Evolutionary conservation across 306 rosid species (phyloP).

Genomic region (Glycine tomentella): DNA sequence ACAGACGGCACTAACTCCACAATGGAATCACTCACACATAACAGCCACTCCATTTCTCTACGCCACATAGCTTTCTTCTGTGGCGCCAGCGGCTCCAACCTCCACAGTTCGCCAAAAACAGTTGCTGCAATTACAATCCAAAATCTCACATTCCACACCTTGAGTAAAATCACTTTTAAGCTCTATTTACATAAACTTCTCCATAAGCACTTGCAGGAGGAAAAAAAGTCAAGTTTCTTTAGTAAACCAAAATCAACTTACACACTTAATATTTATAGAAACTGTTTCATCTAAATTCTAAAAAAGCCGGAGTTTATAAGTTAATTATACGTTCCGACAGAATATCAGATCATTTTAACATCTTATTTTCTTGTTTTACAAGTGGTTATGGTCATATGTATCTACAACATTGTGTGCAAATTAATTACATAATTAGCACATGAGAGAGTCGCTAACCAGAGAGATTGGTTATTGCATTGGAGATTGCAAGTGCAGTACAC

Average conservation of each 20-base stretch:
- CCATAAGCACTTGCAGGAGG: not conserved
- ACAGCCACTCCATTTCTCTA: conserved; percentile 90
- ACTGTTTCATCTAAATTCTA: no score
- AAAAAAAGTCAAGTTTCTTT: no score
- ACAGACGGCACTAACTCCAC: conserved; percentile 93
- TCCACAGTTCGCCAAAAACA: conserved; percentile 93
- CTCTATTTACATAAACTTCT: not conserved
- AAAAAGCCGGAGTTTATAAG: no score
- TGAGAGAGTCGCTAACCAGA: conserved; percentile 62
- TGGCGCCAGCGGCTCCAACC: conserved; percentile 82
- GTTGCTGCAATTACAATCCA: conserved; percentile 64
- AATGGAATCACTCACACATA: conserved; percentile 86
- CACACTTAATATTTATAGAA: not conserved
- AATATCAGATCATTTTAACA: no score
- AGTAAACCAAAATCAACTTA: not conserved
- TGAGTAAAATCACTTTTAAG: not conserved
- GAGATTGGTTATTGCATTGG: conserved; percentile 92
- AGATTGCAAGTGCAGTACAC: conserved; percentile 93
- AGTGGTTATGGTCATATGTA: not conserved
- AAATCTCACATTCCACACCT: conserved; percentile 7
- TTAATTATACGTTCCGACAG: no score
- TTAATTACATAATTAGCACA: not conserved
- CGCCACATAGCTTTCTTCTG: conserved; percentile 92
- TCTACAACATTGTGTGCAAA: not conserved
- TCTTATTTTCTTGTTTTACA: no score